These are phyloP conservation scores for Aureobasidium musti DNA, from an alignment of 2,329 filamentous ascomycete species.

Conservation along the genomic window DNA sequence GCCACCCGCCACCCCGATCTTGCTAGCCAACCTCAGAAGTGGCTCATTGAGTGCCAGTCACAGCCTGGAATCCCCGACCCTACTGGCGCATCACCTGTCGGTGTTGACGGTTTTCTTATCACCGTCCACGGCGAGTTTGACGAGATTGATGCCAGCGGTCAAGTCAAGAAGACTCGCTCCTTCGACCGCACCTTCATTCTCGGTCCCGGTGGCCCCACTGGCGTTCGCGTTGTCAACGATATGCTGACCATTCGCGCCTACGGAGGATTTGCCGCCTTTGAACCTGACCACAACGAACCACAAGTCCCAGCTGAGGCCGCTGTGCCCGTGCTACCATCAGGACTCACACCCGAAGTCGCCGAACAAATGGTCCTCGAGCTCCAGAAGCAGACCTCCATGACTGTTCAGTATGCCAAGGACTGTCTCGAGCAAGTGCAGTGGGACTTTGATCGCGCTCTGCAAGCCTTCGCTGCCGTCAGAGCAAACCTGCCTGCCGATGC, in stretches of 20 bases:
- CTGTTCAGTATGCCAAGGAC: slow-evolving; percentile 72
- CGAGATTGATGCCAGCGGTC: slow-evolving; percentile 63
- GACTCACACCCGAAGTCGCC: slow-evolving; percentile 39
- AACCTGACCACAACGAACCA: slow-evolving; percentile 44
- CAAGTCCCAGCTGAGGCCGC: slow-evolving; percentile 32
- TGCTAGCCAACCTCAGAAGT: slow-evolving; percentile 66
- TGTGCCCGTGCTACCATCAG: slow-evolving; percentile 35
- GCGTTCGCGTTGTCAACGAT: slow-evolving; percentile 77
- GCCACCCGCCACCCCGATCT: slow-evolving; percentile 74
- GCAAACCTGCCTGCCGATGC: slow-evolving; percentile 52
- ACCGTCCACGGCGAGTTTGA: slow-evolving; percentile 83
- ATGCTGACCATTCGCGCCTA: slow-evolving; percentile 73
- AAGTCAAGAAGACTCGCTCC: slow-evolving; percentile 62
- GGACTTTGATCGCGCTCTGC: slow-evolving; percentile 74
- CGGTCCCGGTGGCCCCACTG: slow-evolving; percentile 68
- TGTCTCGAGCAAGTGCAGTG: slow-evolving; percentile 78
- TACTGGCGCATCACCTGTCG: slow-evolving; percentile 60
- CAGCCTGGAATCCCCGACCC: slow-evolving; percentile 71
- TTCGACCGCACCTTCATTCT: slow-evolving; percentile 82
- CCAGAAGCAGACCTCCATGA: slow-evolving; percentile 78
- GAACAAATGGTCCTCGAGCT: slow-evolving; percentile 68
- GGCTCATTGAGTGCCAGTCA: slow-evolving; percentile 79
- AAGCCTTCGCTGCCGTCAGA: slow-evolving; percentile 74
- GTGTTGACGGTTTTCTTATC: slow-evolving; percentile 76
- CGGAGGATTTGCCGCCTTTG: slow-evolving; percentile 57